Evolutionary conservation across 495 filamentous ascomycete species (phyloP), one percentile per base, ranked within the genome.

Genomic region (Ramalina intermedia): DNA sequence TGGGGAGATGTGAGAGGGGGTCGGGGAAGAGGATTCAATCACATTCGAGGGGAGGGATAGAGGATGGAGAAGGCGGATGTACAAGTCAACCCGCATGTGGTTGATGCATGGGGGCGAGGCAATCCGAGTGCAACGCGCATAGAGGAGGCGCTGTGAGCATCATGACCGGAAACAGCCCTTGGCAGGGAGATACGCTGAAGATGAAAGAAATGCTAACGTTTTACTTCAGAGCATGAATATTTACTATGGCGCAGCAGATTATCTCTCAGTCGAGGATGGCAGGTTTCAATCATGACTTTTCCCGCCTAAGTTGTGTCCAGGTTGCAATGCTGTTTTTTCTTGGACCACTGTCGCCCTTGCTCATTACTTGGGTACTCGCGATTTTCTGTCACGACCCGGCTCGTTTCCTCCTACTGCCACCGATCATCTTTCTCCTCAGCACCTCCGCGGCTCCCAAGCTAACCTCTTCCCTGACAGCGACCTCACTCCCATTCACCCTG

Each of bases 1-100:
- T 63, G 87, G 87, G 17, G 85, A 56, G 24, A 48, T 39, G 54
- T 36, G 42, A 27, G 33, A 33, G 17, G n/a, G 16, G n/a, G 23
- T 3, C 17, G 13, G 23, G 6, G 8, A 7, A 41, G 21, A 11
- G 5, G 33, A 36, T 14, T 41, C 14, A 41, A 0, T 6, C 8
- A 41, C 14, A 12, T 16, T 8, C 14, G 17, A 41, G 14, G 9
- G 39, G 16, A 41, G 39, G 39, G 11, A 41, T 8, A 18, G 14
- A 4, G 14, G 37, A 41, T 41, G 39, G 12, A 41, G 38, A 16
- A 6, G 14, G 14, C 5, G 16, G 16, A 23, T 17, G 21, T 6
- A 23, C 12, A 41, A 23, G 8, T 41, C 39, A 23, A 11, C 39
- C 8, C 38, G 1, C 2, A 18, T 14, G 8, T 17, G 39, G 5